Conservation (phyloP, 805 yeast genomes). For the Yarrowia sp. region DNA sequence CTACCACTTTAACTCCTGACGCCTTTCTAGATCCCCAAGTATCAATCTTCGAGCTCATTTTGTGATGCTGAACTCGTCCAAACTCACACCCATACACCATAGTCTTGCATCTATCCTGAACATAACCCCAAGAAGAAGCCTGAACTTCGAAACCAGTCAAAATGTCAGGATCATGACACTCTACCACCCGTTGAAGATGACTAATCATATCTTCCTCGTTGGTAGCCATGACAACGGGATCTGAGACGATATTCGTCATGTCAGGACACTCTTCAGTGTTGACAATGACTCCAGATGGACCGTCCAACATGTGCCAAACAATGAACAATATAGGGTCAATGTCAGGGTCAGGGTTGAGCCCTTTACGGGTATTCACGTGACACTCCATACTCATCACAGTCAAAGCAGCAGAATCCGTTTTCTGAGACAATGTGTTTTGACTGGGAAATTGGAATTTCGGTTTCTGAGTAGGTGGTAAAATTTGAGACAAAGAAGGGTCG, state of each 20-base stretch:
- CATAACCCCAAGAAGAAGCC: constrained; percentile 86
- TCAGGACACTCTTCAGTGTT: constrained; percentile 44
- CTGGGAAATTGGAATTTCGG: neutral
- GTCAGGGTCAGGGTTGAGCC: constrained; percentile 68
- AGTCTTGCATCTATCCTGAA: constrained; percentile 62
- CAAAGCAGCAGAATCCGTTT: constrained; percentile 48
- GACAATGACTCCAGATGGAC: constrained; percentile 43
- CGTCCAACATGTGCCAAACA: constrained; percentile 67
- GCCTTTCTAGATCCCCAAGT: constrained; percentile 83
- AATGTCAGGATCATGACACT: constrained; percentile 82
- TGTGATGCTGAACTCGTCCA: constrained; percentile 62
- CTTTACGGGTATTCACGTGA: constrained; percentile 62
- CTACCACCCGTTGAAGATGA: constrained; percentile 62
- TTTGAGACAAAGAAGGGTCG: neutral
- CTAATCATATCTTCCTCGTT: constrained; percentile 65
- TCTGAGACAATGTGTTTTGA: constrained; percentile 12
- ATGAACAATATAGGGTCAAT: constrained; percentile 65
- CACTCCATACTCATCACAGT: constrained; percentile 71
- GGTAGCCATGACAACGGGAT: constrained; percentile 43
- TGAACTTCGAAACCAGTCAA: constrained; percentile 86
- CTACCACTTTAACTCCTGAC: constrained; percentile 69
- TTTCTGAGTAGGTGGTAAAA: constrained; percentile 6
- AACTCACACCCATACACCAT: constrained; percentile 59
- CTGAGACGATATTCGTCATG: constrained; percentile 46
- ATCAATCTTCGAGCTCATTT: constrained; percentile 53